Percentiles rank a stretch among this genome's conserved stretches.
These are phyloP conservation scores for Fusarium stilboides DNA, from an alignment of 2,329 filamentous ascomycete species.

Conservation along the genomic window DNA sequence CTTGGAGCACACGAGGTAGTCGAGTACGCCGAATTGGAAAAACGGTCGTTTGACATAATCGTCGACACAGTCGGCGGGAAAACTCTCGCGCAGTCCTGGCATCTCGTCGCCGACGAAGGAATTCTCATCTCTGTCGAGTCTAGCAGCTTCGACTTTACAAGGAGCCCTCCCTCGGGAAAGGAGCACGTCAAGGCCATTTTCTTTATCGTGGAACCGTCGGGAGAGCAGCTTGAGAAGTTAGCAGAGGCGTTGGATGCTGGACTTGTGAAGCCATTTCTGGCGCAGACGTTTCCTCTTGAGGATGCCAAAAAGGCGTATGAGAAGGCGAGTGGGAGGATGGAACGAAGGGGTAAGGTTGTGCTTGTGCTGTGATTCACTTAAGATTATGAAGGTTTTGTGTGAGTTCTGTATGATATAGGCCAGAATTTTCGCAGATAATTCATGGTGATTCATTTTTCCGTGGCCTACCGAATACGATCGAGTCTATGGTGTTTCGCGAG, in stretches of 20 bases:
- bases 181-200: constrained; percentile 8
- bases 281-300: constrained; percentile 8
- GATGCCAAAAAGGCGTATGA: constrained; percentile 12
- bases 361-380: not conserved
- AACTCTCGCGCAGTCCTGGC: constrained; percentile 50
- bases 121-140: constrained; percentile 40
- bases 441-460: no score
- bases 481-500: no score
- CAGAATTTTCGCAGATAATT: no score
- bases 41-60: constrained; percentile 45
- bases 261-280: constrained; percentile 20
- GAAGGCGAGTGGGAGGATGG: constrained; percentile 11
- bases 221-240: constrained; percentile 5
- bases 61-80: constrained; percentile 53
- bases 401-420: not conserved
- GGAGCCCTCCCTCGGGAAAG: not conserved
- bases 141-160: constrained; percentile 18
- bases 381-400: not conserved
- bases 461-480: no score
- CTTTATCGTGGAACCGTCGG: constrained; percentile 21
- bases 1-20: constrained; percentile 51
- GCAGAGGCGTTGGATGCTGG: constrained; percentile 3
- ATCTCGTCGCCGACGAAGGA: constrained; percentile 45
- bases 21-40: constrained; percentile 28
- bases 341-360: constrained; percentile 26